Evolutionary conservation across 2,329 filamentous ascomycete species (phyloP).

Genomic region (Paraphaeosphaeria sporulosa): DNA sequence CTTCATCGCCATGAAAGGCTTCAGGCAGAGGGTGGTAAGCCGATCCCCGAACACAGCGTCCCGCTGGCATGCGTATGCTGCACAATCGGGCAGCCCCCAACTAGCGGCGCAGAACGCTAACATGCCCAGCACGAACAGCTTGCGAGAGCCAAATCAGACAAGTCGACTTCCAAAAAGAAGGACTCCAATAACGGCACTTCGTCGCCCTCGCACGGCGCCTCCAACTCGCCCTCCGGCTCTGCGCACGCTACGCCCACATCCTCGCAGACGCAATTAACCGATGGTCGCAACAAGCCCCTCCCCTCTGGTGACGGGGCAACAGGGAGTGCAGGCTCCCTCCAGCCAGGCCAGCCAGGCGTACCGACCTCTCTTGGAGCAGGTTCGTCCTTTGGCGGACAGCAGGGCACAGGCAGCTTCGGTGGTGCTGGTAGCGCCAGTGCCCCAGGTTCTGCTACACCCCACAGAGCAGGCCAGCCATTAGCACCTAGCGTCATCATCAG

Average conservation of each 20-base stretch:
- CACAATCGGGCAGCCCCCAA: constrained; percentile 29
- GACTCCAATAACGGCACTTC: constrained; percentile 71
- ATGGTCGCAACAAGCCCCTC: constrained; percentile 82
- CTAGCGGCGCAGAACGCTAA: constrained; percentile 53
- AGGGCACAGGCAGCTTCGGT: constrained; percentile 39
- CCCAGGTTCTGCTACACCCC: constrained; percentile 62
- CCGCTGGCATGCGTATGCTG: constrained; percentile 30
- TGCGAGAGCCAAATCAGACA: constrained; percentile 86
- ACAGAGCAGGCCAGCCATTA: constrained; percentile 67
- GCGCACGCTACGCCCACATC: constrained; percentile 81
- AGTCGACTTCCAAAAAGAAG: constrained; percentile 75
- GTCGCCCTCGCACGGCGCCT: constrained; percentile 72
- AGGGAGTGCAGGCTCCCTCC: constrained; percentile 33
- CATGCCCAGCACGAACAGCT: constrained; percentile 76
- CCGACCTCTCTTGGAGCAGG: constrained; percentile 38
- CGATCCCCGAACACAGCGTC: constrained; percentile 30
- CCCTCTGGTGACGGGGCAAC: constrained; percentile 53
- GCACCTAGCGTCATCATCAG: constrained; percentile 93
- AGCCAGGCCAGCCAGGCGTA: constrained; percentile 41
- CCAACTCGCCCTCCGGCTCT: constrained; percentile 66
- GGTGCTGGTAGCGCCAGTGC: constrained; percentile 58
- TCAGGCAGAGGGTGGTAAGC: constrained; percentile 96
- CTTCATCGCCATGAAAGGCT: constrained; percentile 85
- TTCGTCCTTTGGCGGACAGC: constrained; percentile 44
- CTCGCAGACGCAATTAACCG: constrained; percentile 85